Evolutionary conservation across 1,139 yeast species (phyloP).

Genomic region (Candida mesenterica): DNA sequence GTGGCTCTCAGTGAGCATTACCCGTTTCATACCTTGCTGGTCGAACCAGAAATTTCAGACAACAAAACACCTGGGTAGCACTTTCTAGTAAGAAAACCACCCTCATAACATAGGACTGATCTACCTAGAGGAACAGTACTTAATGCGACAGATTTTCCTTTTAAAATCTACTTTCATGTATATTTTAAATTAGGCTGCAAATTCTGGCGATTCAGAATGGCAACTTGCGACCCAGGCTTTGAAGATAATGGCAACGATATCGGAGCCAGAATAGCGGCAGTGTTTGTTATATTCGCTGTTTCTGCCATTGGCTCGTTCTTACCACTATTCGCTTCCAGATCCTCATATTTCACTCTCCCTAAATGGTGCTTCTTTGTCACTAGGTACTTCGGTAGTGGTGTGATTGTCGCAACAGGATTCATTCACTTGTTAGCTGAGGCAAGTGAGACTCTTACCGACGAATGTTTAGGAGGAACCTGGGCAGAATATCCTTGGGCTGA

Average conservation of each 20-base stretch:
- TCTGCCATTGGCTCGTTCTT: conserved; percentile 33
- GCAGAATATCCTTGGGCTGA: conserved; percentile 42
- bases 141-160: no score
- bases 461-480: conserved; percentile 37
- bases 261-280: conserved; percentile 28
- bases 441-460: conserved; percentile 24
- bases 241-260: conserved; percentile 23
- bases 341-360: conserved; percentile 23
- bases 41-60: no score
- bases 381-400: conserved; percentile 34
- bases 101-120: no score
- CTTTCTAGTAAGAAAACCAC: no score
- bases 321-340: conserved; percentile 26
- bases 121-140: no score
- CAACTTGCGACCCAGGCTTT: conserved; percentile 20
- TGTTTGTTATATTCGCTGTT: conserved; percentile 30
- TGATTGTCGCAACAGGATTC: conserved; percentile 36
- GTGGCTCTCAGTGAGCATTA: no score
- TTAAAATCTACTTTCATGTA: background rate
- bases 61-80: no score
- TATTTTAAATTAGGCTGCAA: background rate
- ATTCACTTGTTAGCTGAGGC: conserved; percentile 35
- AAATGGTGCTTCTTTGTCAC: conserved; percentile 27
- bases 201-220: background rate
- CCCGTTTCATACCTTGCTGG: no score